phyloP scores from a whole-genome alignment of 495 filamentous ascomycete species.

The Cenococcum geophilum region DNA sequence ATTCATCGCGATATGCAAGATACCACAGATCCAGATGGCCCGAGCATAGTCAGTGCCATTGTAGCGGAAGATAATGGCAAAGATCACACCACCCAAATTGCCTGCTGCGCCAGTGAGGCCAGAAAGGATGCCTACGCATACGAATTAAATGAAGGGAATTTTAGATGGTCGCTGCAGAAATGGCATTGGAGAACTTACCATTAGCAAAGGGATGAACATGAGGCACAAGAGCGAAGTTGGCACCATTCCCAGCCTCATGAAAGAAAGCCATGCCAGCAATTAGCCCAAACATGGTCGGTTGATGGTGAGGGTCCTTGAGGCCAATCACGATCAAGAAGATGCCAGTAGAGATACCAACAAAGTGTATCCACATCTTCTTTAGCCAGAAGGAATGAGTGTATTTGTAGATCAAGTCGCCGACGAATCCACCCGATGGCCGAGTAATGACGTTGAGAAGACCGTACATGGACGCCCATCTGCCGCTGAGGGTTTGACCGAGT shows the following conservation, averaged over 20 bases:
- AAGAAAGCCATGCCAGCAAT: constrained; percentile 71
- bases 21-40: constrained; percentile 75
- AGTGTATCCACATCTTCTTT: constrained; percentile 68
- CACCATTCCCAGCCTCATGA: constrained; percentile 77
- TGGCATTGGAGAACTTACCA: constrained; percentile 49
- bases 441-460: constrained; percentile 77
- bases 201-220: constrained; percentile 75
- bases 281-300: constrained; percentile 69
- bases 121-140: constrained; percentile 63
- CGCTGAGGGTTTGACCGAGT: constrained; percentile 65
- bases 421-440: constrained; percentile 66
- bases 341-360: constrained; percentile 58
- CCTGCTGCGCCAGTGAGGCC: constrained; percentile 73
- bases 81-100: constrained; percentile 80
- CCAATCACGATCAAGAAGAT: constrained; percentile 67
- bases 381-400: constrained; percentile 55
- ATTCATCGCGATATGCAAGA: constrained; percentile 64
- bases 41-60: constrained; percentile 57
- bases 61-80: constrained; percentile 81
- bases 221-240: constrained; percentile 77
- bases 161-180: too few species aligned
- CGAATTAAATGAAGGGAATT: too few species aligned
- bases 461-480: constrained; percentile 84
- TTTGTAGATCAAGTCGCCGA: constrained; percentile 67
- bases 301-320: constrained; percentile 50